Evolutionary conservation across 371 early-diverging fungal species (phyloP).

Genomic region (Encephalitozoon romaleae): DNA sequence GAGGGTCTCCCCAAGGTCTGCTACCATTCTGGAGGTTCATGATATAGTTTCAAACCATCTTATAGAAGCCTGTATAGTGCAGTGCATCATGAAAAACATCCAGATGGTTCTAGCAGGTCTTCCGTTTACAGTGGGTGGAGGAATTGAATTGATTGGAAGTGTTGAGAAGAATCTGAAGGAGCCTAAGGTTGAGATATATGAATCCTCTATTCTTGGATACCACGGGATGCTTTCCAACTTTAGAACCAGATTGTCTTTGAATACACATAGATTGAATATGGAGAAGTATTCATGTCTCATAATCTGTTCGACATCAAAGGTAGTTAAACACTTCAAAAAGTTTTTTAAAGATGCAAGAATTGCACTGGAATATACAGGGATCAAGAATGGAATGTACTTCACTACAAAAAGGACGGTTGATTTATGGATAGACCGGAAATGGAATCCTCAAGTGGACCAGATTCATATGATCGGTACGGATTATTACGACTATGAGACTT

Average conservation of each 20-base stretch:
- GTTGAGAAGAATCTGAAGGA: not conserved
- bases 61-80: slow-evolving; percentile 1
- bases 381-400: not conserved
- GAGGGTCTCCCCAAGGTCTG: not conserved
- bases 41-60: not conserved
- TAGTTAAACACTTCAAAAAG: not conserved
- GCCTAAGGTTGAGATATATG: not conserved
- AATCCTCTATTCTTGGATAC: not conserved
- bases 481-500: not conserved
- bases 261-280: not conserved
- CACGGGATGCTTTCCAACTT: not conserved
- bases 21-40: not conserved
- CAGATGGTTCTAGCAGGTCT: not conserved
- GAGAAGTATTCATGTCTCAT: not conserved
- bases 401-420: not conserved
- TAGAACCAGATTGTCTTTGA: not conserved
- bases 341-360: not conserved
- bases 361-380: not conserved
- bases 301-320: not conserved
- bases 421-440: not conserved
- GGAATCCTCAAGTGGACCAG: not conserved
- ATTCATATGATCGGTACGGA: not conserved
- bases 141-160: not conserved
- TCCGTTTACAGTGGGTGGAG: not conserved
- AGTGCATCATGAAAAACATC: not conserved